Evolutionary conservation across 108 stramenopile species (phyloP), one percentile per base, ranked within the genome.

Genomic region (Chaetoceros tenuissimus): DNA sequence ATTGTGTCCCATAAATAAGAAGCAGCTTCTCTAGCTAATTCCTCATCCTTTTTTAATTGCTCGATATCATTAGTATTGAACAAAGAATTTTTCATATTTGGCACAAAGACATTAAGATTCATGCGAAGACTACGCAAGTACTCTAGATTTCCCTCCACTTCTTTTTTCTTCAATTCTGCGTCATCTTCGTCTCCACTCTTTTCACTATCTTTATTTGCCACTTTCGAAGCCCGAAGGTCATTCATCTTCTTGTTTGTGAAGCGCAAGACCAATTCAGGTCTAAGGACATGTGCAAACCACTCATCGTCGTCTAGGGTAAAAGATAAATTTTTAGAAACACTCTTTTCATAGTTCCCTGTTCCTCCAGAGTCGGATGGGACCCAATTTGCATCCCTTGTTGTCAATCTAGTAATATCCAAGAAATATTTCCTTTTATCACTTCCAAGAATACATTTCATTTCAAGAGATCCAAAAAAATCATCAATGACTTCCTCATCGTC

Each of bases 321-420:
- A 29, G 26, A 5, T 3, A 31, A 20, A 27, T 40, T 40, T 57
- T 60, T 13, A 25, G 63, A 22, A 54, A 47, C 20, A 55, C 1
- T 34, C 7, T 28, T 46, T 40, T 91, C 90, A 79, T 79, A 87
- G 24, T 64, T 71, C 19, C 85, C 85, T 40, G 85, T 89, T 7
- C 87, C 92, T 1, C 92, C 92, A 44, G 77, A 59, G 17, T 60
- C 21, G 43, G 81, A 55, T 24, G 71, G 59, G 18, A 97, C 81
- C 87, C 90, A 97, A 67, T 97, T 97, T 0, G 96, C 93, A 71
- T 99, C 98, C 18, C 96, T 78, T 10, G 98, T 96, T 2, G 96
- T 93, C 31, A 95, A 60, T 1, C 96, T 75, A 16, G 84, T 78
- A 45, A 97, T 69, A 64, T 99, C 97, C 17, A 98, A 72, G 1